Percentiles rank a stretch among this genome's conserved stretches.
Evolutionary conservation across 495 filamentous ascomycete species (phyloP).

Genomic region (Xylaria longipes): DNA sequence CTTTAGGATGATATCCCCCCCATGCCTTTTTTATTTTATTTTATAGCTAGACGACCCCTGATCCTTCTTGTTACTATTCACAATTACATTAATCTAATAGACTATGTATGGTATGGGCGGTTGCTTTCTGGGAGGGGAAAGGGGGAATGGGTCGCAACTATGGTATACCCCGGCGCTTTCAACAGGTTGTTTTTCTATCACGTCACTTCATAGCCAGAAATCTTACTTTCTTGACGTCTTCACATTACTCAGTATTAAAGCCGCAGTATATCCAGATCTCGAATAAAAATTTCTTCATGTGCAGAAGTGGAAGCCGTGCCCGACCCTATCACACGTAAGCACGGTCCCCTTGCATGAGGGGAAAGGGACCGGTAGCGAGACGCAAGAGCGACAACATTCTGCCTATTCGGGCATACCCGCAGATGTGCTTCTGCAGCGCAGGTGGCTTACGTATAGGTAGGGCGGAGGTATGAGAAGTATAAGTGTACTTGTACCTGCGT

Average conservation of each 20-base stretch:
- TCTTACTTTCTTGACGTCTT: background rate
- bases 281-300: background rate
- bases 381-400: background rate
- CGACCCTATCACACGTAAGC: background rate
- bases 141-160: background rate
- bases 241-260: background rate
- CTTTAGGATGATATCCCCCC: background rate
- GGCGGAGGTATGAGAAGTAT: background rate
- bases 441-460: background rate
- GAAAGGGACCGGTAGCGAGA: conserved; percentile 6
- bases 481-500: background rate
- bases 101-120: background rate
- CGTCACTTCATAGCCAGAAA: background rate
- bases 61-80: background rate
- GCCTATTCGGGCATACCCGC: background rate
- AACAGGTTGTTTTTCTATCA: background rate
- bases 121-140: background rate
- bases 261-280: background rate
- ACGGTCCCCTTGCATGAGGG: conserved; percentile 2
- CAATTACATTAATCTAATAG: background rate
- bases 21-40: too few relatives aligned
- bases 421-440: background rate
- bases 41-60: background rate
- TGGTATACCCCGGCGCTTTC: conserved; percentile 17
- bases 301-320: conserved; percentile 13